Conservation (phyloP, 306 rosid species). For the Trichosanthes cucumerina region DNA sequence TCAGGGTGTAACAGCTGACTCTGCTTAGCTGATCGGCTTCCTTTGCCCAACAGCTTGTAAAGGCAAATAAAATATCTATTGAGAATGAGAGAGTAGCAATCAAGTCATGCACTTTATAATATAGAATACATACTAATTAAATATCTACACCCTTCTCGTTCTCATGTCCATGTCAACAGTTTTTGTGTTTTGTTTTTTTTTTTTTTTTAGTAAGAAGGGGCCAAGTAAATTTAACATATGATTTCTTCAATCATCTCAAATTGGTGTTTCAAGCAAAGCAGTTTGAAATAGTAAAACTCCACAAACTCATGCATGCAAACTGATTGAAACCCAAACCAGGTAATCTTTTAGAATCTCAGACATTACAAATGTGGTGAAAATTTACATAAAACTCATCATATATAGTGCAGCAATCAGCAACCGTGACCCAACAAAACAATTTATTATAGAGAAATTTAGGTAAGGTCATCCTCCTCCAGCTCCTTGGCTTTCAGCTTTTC, state of each 20-base stretch:
- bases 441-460: constrained; percentile 23
- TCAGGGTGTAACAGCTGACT: background rate
- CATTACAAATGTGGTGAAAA: constrained; percentile 4
- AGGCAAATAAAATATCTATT: background rate
- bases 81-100: background rate
- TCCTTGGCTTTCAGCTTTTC: constrained; percentile 95
- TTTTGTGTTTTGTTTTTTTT: too few relatives aligned
- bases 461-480: constrained; percentile 94
- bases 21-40: background rate
- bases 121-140: background rate
- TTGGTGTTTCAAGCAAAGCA: background rate
- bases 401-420: background rate
- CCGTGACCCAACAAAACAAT: background rate
- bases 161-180: background rate
- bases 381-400: constrained; percentile 6
- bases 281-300: background rate
- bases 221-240: background rate
- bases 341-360: background rate
- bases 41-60: background rate
- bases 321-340: constrained; percentile 3
- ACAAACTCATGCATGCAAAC: background rate
- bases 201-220: background rate
- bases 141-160: background rate
- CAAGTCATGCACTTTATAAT: background rate
- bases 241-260: background rate